Conservation (phyloP, 371 early-diverging fungal species). For the Sporodiniella umbellata region DNA sequence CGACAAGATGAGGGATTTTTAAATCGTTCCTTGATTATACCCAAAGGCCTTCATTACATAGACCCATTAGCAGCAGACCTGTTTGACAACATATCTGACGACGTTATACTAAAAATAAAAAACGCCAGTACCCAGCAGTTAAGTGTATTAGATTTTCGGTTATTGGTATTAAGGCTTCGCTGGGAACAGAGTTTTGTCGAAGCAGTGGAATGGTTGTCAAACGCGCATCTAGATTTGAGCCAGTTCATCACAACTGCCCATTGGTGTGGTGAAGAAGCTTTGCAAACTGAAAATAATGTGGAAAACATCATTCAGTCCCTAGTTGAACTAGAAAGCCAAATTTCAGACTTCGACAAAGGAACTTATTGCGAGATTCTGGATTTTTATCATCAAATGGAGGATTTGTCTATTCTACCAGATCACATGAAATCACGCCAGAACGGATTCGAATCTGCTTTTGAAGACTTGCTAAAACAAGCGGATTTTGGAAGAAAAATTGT, state of each 20-base stretch:
- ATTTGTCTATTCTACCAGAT: constrained; percentile 30
- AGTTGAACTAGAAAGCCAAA: constrained; percentile 29
- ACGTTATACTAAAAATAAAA: neutral
- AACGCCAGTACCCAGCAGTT: neutral
- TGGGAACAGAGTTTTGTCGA: constrained; percentile 47
- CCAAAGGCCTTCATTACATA: no score
- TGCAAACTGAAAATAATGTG: constrained; percentile 11
- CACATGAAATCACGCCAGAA: constrained; percentile 42
- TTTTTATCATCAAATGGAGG: constrained; percentile 47
- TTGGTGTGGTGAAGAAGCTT: constrained; percentile 29
- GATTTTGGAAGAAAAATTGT: constrained; percentile 41
- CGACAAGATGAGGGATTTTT: constrained; percentile 33
- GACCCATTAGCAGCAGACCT: constrained; percentile 9
- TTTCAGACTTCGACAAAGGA: constrained; percentile 40
- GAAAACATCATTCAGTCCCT: constrained; percentile 37
- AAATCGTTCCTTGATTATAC: constrained; percentile 38
- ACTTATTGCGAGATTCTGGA: constrained; percentile 35
- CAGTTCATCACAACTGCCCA: constrained; percentile 33
- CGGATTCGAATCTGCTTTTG: constrained; percentile 44
- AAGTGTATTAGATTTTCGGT: constrained; percentile 11
- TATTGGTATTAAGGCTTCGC: constrained; percentile 32
- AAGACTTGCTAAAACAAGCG: constrained; percentile 42
- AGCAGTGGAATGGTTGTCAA: constrained; percentile 41
- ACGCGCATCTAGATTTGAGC: constrained; percentile 31
- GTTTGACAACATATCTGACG: neutral